Conservation (phyloP, 371 early-diverging fungal genomes). For the Syncephalastrum contaminatum region DNA sequence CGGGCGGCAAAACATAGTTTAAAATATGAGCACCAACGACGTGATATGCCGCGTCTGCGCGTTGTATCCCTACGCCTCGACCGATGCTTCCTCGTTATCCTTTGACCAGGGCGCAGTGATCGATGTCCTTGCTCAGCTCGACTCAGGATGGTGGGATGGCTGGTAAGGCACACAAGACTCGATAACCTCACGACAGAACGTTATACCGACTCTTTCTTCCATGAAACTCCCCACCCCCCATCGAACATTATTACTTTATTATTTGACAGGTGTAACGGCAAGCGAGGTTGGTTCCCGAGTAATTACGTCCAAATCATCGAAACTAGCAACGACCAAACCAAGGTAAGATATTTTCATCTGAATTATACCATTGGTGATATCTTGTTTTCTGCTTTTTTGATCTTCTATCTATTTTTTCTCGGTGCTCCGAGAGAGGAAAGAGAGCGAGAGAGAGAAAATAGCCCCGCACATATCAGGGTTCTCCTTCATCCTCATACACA, state of each 20-base stretch:
- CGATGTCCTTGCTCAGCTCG: conserved; percentile 77
- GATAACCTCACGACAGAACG: conserved; percentile 1
- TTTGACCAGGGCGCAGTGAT: conserved; percentile 80
- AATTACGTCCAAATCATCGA: conserved; percentile 70
- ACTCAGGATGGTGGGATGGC: conserved; percentile 95
- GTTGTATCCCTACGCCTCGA: conserved; percentile 76
- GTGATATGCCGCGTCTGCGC: conserved; percentile 70
- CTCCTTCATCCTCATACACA: too few species aligned
- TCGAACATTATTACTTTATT: neutral
- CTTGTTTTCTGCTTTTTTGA: too few species aligned
- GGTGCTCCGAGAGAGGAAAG: too few species aligned
- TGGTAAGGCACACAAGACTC: conserved; percentile 30
- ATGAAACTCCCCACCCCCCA: neutral
- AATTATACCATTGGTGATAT: too few species aligned
- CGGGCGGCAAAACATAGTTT: neutral
- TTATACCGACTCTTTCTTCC: neutral
- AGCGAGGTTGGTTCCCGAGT: conserved; percentile 89
- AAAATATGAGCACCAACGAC: conserved; percentile 20
- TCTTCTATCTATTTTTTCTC: too few species aligned
- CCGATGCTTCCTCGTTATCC: conserved; percentile 69
- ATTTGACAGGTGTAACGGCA: conserved; percentile 52
- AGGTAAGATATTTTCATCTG: conserved; percentile 4
- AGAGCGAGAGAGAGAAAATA: neutral
- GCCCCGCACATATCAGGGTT: too few species aligned
- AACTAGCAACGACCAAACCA: conserved; percentile 23